Base-by-base conservation (phyloP, 1,284 basidiomycete genomes). In the Anthracocystis panici-leucophaei region DNA sequence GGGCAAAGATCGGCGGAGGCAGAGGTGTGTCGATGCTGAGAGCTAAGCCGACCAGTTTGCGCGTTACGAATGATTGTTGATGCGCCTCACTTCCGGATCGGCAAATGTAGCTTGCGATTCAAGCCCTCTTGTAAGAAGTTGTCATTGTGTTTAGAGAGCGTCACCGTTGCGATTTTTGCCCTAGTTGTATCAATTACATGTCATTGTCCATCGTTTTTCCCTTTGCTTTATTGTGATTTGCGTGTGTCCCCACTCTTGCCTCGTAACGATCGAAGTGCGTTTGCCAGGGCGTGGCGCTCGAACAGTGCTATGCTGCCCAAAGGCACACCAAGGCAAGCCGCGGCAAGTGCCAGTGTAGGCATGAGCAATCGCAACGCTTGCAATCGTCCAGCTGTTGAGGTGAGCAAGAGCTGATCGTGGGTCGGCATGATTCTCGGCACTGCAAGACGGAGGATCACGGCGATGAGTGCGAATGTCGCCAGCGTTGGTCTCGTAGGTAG, bases 341-440 rank as follows among this genome's bases (percentile, higher is more conserved):
- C 61, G 4, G 60, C 54, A 8, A 67, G 45, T 4, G 44, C 60
- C 0, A 73, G 18, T 1, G 61, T 64, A 0, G 73, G 64, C 25
- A 66, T 2, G 12, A 75, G 44, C 49, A 58, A 44, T 2, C 52
- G 56, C 12, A 75, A n/a, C 5, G 72, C 66, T n/a, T 44, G 40
- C 51, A 75, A 12, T 8, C 63, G 42, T 21, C 45, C 52, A 0
- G 16, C 23, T 4, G 11, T 7, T 9, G 57, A 35, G 14, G 25
- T 35, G 2, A 18, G 29, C 48, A 70, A 35, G 2, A 70, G 41
- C 38, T 44, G n/a, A 5, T 23, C 31, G 5, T 41, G 45, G 2
- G 27, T 45, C 7, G 68, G 65, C 68, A 71, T 61, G 25, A 62
- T 11, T 10, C 23, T 42, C 7, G 65, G 68, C 9, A 56, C 48